Base-by-base conservation (phyloP, 805 yeast genomes). In the Wickerhamiella galacta region DNA sequence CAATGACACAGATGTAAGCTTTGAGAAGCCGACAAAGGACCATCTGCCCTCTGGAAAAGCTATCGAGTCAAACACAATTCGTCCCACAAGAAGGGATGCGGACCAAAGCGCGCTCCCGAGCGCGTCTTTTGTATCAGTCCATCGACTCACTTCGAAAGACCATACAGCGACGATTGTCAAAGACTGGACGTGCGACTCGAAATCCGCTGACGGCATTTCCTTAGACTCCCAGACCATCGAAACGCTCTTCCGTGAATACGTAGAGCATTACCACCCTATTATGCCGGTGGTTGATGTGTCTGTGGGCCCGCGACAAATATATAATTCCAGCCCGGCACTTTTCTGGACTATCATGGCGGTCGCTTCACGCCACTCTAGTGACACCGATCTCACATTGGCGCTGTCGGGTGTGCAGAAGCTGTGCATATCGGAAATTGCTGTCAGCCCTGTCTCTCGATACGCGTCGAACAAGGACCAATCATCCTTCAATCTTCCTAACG, bases 331-430 rank as follows among this genome's bases (percentile, higher is more conserved):
- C 37, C 95, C 95, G 0, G 75, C 87, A 3, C 58, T 87, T 14
- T 87, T 87, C 48, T 87, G 98, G 98, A 85, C 87, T 0, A 74
- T 87, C 11, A 74, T 85, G 71, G 70, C 82, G 25, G 77, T 82
- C 1, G 80, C 93, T 0, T 57, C 83, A 28, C 66, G 98, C 38
- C 63, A 93, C 36, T 64, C 63, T 38, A 39, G 45, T 23, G 58
- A 52, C 46, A 37, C 57, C 2, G 54, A 54, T 18, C 52, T 76
- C n/a, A 67, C 78, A 46, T 59, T 74, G 44, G 57, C 65, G 17
- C 56, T 85, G 27, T 69, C 87, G 1, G 77, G 76, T 1, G 55
- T 73, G 17, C 70, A 85, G 32, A 81, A 80, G 48, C 69, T 77
- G 2, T 70, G 81, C 3, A 57, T 85, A 29, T 83, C 93, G 1